Conservation (phyloP, 2,329 filamentous ascomycete genomes). For the Cyclaneusma minus region DNA sequence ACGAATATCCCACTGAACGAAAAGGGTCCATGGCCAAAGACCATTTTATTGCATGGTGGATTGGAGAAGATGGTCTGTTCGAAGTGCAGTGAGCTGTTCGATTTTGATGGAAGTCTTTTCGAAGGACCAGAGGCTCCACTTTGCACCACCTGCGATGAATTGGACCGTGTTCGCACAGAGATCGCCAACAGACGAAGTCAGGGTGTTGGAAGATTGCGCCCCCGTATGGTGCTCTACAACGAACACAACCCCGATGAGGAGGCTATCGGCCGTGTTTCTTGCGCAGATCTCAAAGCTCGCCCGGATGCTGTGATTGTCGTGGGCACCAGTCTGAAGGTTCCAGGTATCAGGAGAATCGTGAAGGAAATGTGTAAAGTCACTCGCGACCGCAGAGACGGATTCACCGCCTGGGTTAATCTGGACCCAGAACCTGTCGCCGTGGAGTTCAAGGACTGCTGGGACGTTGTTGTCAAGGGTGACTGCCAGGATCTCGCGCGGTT, state of each 20-base stretch:
- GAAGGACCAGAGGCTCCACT: slow-evolving; percentile 69
- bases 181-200: slow-evolving; percentile 79
- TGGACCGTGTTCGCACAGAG: slow-evolving; percentile 60
- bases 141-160: slow-evolving; percentile 58
- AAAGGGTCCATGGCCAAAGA: slow-evolving; percentile 89
- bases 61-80: slow-evolving; percentile 94
- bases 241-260: slow-evolving; percentile 94
- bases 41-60: slow-evolving; percentile 85
- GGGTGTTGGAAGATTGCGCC: slow-evolving; percentile 77
- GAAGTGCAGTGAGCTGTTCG: slow-evolving; percentile 66
- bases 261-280: slow-evolving; percentile 82
- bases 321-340: slow-evolving; percentile 89
- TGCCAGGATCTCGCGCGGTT: slow-evolving; percentile 76
- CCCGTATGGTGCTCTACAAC: slow-evolving; percentile 93
- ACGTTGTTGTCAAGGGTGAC: slow-evolving; percentile 72
- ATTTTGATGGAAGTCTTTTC: slow-evolving; percentile 69
- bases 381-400: slow-evolving; percentile 65
- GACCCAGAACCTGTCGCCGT: slow-evolving; percentile 68
- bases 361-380: slow-evolving; percentile 82
- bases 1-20: slow-evolving; percentile 65
- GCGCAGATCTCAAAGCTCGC: slow-evolving; percentile 67
- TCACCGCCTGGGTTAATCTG: slow-evolving; percentile 90
- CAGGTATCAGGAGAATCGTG: slow-evolving; percentile 77
- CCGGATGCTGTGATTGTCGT: slow-evolving; percentile 91
- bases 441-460: slow-evolving; percentile 87